Evolutionary conservation across 2,329 filamentous ascomycete species (phyloP).

Genomic region (Dryadomyces sulphureus): DNA sequence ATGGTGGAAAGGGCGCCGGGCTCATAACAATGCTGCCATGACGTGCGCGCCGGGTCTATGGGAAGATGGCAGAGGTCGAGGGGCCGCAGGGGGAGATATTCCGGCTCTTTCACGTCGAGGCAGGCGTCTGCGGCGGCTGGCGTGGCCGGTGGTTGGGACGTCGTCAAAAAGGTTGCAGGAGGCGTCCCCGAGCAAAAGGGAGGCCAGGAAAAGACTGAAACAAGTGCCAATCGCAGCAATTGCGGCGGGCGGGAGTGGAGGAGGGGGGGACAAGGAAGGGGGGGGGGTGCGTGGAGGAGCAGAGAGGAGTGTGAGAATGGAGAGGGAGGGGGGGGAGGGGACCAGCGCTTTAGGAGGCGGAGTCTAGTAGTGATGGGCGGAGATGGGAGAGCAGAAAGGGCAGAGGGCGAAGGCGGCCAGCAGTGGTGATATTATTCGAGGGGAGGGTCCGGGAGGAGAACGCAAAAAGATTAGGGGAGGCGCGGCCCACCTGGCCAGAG

Average conservation of each 20-base stretch:
- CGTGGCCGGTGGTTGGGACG: background rate
- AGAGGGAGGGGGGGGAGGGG: background rate
- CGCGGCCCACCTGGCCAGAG: background rate
- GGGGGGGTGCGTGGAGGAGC: background rate
- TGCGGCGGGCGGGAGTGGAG: background rate
- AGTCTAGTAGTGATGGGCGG: background rate
- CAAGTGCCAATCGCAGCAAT: background rate
- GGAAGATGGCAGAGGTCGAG: background rate
- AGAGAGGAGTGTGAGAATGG: background rate
- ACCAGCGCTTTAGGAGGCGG: no score
- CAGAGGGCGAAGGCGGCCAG: background rate
- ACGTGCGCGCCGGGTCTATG: constrained; percentile 10
- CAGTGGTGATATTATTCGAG: constrained; percentile 5
- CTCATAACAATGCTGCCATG: constrained; percentile 13
- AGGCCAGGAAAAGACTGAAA: background rate
- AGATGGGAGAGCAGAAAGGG: background rate
- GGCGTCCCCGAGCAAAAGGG: background rate
- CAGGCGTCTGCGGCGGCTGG: background rate
- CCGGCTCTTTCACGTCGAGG: background rate
- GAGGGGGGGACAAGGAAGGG: background rate
- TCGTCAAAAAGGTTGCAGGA: background rate
- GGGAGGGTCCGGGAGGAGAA: background rate
- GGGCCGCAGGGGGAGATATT: background rate
- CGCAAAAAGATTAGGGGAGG: background rate
- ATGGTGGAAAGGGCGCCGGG: constrained; percentile 10